Percentiles rank a stretch among this genome's conserved stretches.
Conservation (phyloP, 2,329 filamentous ascomycete species). For the Aspergillus hiratsukae region DNA sequence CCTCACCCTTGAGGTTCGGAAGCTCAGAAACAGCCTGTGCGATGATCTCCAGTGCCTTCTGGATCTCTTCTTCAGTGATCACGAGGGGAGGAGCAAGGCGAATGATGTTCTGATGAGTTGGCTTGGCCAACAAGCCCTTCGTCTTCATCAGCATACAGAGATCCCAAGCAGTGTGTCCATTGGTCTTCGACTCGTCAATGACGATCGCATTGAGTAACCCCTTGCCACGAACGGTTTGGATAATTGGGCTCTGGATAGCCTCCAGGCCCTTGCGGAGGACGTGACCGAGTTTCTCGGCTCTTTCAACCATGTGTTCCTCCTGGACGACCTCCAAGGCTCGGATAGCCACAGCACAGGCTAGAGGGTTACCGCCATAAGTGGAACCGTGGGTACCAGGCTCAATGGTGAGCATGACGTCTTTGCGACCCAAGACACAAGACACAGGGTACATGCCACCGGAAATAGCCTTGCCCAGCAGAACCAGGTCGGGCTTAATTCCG, state of each 20-base stretch:
- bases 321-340: constrained; percentile 89
- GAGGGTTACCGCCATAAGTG: constrained; percentile 96
- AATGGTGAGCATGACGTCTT: constrained; percentile 90
- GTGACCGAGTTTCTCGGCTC: constrained; percentile 74
- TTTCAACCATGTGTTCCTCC: constrained; percentile 82
- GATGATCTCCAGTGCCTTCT: constrained; percentile 73
- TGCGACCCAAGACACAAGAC: constrained; percentile 80
- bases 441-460: constrained; percentile 99
- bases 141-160: constrained; percentile 91
- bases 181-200: constrained; percentile 83
- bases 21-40: constrained; percentile 76
- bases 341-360: constrained; percentile 93
- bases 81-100: constrained; percentile 94
- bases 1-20: constrained; percentile 59
- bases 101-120: constrained; percentile 97
- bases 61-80: constrained; percentile 83
- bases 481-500: constrained; percentile 89
- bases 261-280: constrained; percentile 75
- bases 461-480: constrained; percentile 94
- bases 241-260: constrained; percentile 72
- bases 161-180: constrained; percentile 90
- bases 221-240: constrained; percentile 82
- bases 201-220: constrained; percentile 93
- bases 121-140: constrained; percentile 94
- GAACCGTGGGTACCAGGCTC: constrained; percentile 96